Base-by-base conservation (phyloP, 2,329 filamentous ascomycete species). In the Aspergillus calidoustus region DNA sequence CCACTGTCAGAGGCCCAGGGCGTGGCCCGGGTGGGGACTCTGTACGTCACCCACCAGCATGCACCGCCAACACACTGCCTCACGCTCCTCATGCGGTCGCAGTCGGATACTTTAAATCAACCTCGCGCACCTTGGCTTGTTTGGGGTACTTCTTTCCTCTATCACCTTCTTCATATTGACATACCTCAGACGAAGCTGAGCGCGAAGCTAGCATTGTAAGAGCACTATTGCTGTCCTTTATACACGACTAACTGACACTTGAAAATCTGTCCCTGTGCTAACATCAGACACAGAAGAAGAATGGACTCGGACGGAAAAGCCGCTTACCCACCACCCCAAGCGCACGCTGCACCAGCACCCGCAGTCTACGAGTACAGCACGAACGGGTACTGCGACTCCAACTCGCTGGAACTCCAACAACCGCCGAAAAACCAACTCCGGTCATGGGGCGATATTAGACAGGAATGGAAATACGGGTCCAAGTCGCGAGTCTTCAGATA, bases 401-500 rank as follows among this genome's bases (percentile, higher is more conserved):
- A 41, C 34, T 13, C 34, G 34, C 34, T 41, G 11, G 34, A 41
- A 11, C 11, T 41, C 11, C 34, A 41, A 17, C 19, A 13, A 22
- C 43, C 31, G 13, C 49, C 22, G n/a, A 59, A 48, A n/a, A 31
- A 7, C 30, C 23, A 13, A 4, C 19, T 54, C 8, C 30, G n/a
- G 7, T 38, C 56, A 17, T 25, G 9, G 38, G 43, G 17, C 17
- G 50, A 53, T 19, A 7, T 19, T 4, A 38, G 25, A 19, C 41
- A 23, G 13, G 57, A 59, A 48, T 59, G 49, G 57, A 15, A n/a
- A 8, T 19, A 59, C 23, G 57, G 49, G 7, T 59, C 57, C 2
- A 59, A 48, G 30, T 28, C 28, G 15, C 22, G 57, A 3, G 57
- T 54, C 3, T 15, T 41, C 22, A 48, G 30, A 28, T 54, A 59